A percentile compares a stretch with the other conserved stretches of the same genome.
These are phyloP conservation scores for Backusella circina DNA, from an alignment of 192 early-diverging fungal genomes.

Conservation along the genomic window DNA sequence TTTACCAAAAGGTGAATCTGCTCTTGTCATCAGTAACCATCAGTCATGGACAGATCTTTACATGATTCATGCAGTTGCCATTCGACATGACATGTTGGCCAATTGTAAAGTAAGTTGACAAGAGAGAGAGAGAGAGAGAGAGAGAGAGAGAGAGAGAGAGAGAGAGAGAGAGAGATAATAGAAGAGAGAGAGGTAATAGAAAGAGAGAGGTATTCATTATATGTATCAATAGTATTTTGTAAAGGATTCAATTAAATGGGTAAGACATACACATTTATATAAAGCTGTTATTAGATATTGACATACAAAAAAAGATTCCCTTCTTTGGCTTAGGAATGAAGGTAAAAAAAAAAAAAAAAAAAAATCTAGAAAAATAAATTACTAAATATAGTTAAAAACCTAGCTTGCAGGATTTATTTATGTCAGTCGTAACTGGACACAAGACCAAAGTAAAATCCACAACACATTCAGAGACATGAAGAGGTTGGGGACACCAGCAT, in stretches of 20 bases:
- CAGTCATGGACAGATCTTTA: conserved; percentile 55
- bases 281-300: too few relatives aligned
- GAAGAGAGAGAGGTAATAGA: too few relatives aligned
- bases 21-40: conserved; percentile 54
- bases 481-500: conserved; percentile 45
- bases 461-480: conserved; percentile 50
- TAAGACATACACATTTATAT: conserved; percentile 7
- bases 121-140: neutral
- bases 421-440: conserved; percentile 52
- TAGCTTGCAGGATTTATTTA: conserved; percentile 54
- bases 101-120: conserved; percentile 42
- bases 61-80: conserved; percentile 52
- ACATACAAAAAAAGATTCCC: conserved; percentile 46
- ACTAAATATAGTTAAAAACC: neutral
- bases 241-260: conserved; percentile 59
- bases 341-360: conserved; percentile 23
- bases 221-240: conserved; percentile 47
- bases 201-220: neutral
- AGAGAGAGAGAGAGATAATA: neutral
- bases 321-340: conserved; percentile 64
- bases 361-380: neutral
- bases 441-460: conserved; percentile 47
- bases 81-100: conserved; percentile 45
- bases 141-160: neutral
- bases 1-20: conserved; percentile 44